Base-by-base conservation (phyloP, 176 grass and related monocot species). In the Ensete ventricosum region DNA sequence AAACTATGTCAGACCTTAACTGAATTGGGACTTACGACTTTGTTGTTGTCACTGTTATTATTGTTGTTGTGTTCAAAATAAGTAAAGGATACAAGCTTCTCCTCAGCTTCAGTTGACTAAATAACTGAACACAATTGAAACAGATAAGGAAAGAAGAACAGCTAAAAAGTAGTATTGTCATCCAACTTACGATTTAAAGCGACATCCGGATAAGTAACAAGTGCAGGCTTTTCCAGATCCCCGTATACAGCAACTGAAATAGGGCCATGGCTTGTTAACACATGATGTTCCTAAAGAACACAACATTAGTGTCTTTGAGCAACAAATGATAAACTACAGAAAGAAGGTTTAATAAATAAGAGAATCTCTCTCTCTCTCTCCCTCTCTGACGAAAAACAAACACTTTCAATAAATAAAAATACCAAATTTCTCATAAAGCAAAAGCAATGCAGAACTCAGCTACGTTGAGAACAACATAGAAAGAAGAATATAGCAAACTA, bases 141-240 rank as follows among this genome's bases (percentile, higher is more conserved):
- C 9, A 14, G 34, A 73, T 6, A 43, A 43, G 4, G 34, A 43
- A 43, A 43, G 34, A 43, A 43, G 17, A 70, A 51, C 19, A 9
- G 1, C 8, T 11, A 19, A 29, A 4, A 55, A 58, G 29, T 19
- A 27, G 13, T 29, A 26, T 55, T 9, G 14, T 34, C 11, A 74
- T 17, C 21, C 11, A 55, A 74, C 72, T 57, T 80, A 98, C 94
- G 74, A 51, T 99, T 99, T 83, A 99, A 81, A 78, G 86, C 95
- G 64, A 99, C 66, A 84, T 99, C 95, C 22, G 95, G 90, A 80
- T 94, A 99, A 70, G 95, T 99, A 87, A 99, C 81, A 78, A 99
- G 88, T n/a, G 91, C 91, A 79, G 95, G 95, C 77, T 99, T 99
- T 73, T 94, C 88, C 81, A 78, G 82, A 75, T 99, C 95, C 57